Percentiles rank a stretch among this genome's conserved stretches.
These are phyloP conservation scores for Symbiotaphrina buchneri DNA, from an alignment of 495 filamentous ascomycete species.

Conservation along the genomic window DNA sequence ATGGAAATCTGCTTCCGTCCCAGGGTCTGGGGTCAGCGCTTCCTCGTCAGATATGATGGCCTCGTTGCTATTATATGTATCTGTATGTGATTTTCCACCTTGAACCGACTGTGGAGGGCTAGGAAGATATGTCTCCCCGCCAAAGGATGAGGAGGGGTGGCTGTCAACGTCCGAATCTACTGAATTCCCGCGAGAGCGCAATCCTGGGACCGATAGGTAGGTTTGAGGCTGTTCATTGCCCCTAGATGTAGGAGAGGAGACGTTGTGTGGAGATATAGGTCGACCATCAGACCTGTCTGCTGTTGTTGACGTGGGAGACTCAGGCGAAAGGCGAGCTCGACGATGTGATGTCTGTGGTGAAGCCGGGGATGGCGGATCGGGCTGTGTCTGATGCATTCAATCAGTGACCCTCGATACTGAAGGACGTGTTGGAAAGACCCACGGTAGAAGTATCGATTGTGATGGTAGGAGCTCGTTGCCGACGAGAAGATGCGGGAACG, in stretches of 20 bases:
- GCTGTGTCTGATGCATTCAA: not conserved
- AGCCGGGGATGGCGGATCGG: not conserved
- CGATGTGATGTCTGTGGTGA: not conserved
- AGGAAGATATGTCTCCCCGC: conserved; percentile 23
- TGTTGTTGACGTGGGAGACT: not conserved
- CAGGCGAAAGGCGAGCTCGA: not conserved
- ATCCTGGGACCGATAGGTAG: conserved; percentile 37
- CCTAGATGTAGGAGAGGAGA: conserved; percentile 44
- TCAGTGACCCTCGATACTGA: not conserved
- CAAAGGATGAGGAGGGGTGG: conserved; percentile 24
- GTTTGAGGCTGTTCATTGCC: conserved; percentile 24
- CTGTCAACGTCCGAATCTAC: conserved; percentile 34
- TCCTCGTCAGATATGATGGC: conserved; percentile 25
- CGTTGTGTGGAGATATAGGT: conserved; percentile 77
- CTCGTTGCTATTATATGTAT: not conserved
- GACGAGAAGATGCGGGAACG: conserved; percentile 1
- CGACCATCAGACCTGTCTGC: conserved; percentile 52
- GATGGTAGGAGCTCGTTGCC: conserved; percentile 5
- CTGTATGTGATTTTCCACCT: conserved; percentile 1
- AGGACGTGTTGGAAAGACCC: not conserved
- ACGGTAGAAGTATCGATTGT: conserved; percentile 7
- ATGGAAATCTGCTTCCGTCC: conserved; percentile 47
- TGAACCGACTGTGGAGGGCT: conserved; percentile 7
- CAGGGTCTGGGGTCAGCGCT: conserved; percentile 42
- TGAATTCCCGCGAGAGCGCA: conserved; percentile 40